Percentiles rank a stretch among this genome's conserved stretches.
Conservation (phyloP, 116 monocot genomes). For the Dioscorea cayenensis region DNA sequence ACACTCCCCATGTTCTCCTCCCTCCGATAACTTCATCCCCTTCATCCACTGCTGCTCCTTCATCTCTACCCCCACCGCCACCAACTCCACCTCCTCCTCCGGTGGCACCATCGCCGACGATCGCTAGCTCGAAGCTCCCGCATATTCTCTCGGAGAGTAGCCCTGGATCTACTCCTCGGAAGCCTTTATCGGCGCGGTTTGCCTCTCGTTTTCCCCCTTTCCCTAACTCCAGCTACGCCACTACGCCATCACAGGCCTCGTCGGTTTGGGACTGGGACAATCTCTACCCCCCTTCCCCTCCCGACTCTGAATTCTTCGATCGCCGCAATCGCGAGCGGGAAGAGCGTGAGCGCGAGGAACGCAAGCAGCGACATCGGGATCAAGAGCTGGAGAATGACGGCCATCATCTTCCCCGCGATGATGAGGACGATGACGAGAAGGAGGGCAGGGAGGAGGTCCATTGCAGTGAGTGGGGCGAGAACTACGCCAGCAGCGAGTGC, state of each 20-base stretch:
- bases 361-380: constrained; percentile 7
- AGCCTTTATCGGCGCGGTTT: neutral
- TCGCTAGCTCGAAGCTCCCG: constrained; percentile 14
- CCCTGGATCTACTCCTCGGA: constrained; percentile 4
- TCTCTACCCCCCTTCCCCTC: constrained; percentile 91
- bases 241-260: constrained; percentile 75
- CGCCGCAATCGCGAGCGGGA: constrained; percentile 32
- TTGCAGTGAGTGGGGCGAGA: constrained; percentile 42
- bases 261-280: constrained; percentile 98
- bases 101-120: constrained; percentile 8
- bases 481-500: constrained; percentile 28
- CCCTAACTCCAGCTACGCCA: constrained; percentile 28
- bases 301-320: constrained; percentile 85
- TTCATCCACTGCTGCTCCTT: neutral
- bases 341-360: constrained; percentile 24
- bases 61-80: constrained; percentile 6
- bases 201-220: neutral
- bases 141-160: constrained; percentile 21
- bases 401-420: neutral
- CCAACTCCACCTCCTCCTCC: constrained; percentile 10
- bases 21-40: neutral
- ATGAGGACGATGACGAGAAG: constrained; percentile 4
- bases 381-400: neutral
- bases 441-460: constrained; percentile 31
- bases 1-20: constrained; percentile 51